Evolutionary conservation across 2,329 filamentous ascomycete genomes (phyloP), one percentile per base, ranked within the genome.

Genomic region (Rhynchosporium graminicola): DNA sequence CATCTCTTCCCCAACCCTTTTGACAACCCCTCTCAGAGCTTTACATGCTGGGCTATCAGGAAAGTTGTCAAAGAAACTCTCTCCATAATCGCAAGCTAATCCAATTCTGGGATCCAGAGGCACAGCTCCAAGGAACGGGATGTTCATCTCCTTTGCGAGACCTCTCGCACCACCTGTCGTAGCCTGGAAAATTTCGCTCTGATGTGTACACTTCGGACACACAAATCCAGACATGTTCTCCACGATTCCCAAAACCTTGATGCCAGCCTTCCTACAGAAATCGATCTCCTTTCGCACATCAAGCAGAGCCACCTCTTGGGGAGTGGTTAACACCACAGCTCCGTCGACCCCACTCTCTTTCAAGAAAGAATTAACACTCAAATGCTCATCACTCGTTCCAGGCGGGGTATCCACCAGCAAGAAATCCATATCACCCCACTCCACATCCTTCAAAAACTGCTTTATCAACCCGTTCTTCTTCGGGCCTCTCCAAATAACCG

Each of bases 391-490:
- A 63, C 87, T 92, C 1, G 95, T 99, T 20, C 95, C 95, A 0
- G 95, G 95, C 0, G 96, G 95, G 0, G 95, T 99, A 76, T 99
- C 95, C 10, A 98, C 92, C 57, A 99, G 83, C 63, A 99, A 74
- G 69, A 94, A 96, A 73, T 99, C 95, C 76, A 98, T 80, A 64
- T 96, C 90, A 9, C 95, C 95, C 95, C 96, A 99, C 74, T 96
- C 92, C 6, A 99, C 95, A 73, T 99, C 96, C 80, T 96, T 97
- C 57, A 99, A 78, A 71, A 99, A 99, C 76, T 96, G 91, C 80
- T 99, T 99, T 74, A 99, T 98, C 62, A 99, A 79, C 0, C 95
- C 95, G 72, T 98, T 99, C 83, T 99, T 99, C 84, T 99, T 99
- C 2, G 95, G 90, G 0, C 95, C 95, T 57, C 95, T 85, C 95